Evolutionary conservation across 108 stramenopile species (phyloP).

Genomic region (Fragilaria crotonensis): DNA sequence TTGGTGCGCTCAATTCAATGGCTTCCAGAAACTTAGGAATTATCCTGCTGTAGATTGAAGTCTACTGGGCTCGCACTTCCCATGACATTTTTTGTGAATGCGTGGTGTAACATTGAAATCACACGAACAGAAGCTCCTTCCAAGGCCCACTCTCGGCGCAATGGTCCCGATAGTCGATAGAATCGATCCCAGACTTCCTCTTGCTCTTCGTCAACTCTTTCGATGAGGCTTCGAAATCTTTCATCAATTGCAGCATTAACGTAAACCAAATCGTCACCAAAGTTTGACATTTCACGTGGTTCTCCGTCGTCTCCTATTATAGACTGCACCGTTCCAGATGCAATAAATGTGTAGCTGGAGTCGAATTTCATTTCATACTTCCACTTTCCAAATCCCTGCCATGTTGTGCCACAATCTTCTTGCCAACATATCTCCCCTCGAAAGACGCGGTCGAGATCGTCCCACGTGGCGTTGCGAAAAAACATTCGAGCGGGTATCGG

Average conservation of each 20-base stretch:
- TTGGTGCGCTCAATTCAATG: constrained; percentile 83
- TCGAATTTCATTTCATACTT: constrained; percentile 67
- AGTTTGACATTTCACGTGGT: constrained; percentile 24
- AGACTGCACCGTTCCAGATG: constrained; percentile 37
- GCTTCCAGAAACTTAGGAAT: constrained; percentile 64
- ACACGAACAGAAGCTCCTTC: neutral
- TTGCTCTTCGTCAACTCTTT: neutral
- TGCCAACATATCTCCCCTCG: constrained; percentile 59
- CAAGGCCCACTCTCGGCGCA: neutral
- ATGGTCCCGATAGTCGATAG: neutral
- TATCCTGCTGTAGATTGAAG: neutral
- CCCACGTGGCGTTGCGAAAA: constrained; percentile 44
- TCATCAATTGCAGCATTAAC: constrained; percentile 27
- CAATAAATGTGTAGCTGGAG: constrained; percentile 35
- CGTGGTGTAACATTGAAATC: neutral
- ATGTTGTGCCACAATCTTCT: constrained; percentile 49
- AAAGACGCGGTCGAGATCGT: constrained; percentile 36
- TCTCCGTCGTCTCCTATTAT: constrained; percentile 4
- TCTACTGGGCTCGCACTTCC: neutral
- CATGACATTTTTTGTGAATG: neutral
- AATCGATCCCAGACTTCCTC: neutral
- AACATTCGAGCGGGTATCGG: constrained; percentile 42
- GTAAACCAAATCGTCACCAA: constrained; percentile 32
- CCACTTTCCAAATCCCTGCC: constrained; percentile 53
- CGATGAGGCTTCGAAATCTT: constrained; percentile 3